Evolutionary conservation across 352 stramenopile species (phyloP).

Genomic region (Phytophthora uliginosa): DNA sequence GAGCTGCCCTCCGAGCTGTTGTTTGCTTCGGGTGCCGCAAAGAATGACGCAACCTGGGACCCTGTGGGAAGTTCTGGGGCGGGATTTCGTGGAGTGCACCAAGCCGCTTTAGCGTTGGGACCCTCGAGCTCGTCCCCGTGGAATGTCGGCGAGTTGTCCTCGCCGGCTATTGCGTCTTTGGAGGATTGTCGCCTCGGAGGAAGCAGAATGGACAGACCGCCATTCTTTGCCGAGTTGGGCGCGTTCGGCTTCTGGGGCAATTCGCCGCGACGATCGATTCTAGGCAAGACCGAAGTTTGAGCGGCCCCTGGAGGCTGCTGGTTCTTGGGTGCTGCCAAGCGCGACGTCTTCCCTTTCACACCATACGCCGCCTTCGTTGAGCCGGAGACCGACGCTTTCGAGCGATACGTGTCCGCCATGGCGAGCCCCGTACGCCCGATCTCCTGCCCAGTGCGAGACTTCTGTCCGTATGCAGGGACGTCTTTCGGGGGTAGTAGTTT

Average conservation of each 20-base stretch:
- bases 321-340: conserved; percentile 31
- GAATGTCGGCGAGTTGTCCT: conserved; percentile 50
- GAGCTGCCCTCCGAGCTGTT: conserved; percentile 9
- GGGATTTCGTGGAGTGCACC: conserved; percentile 66
- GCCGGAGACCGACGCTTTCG: conserved; percentile 26
- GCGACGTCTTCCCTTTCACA: conserved; percentile 29
- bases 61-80: conserved; percentile 11
- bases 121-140: conserved; percentile 35
- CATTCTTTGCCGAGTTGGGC: conserved; percentile 24
- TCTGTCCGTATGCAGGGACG: conserved; percentile 14
- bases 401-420: conserved; percentile 47
- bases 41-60: conserved; percentile 52
- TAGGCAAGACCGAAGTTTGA: conserved; percentile 42
- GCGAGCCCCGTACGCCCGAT: neutral
- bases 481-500: conserved; percentile 15
- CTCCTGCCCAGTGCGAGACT: neutral
- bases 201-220: conserved; percentile 24
- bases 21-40: conserved; percentile 28
- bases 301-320: conserved; percentile 25
- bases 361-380: conserved; percentile 30
- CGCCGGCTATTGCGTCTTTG: conserved; percentile 7
- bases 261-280: conserved; percentile 41
- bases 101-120: conserved; percentile 52
- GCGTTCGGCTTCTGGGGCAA: conserved; percentile 12
- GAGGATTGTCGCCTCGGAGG: conserved; percentile 20